Base-by-base conservation (phyloP, 192 early-diverging fungal species). In the Dispira simplex region DNA sequence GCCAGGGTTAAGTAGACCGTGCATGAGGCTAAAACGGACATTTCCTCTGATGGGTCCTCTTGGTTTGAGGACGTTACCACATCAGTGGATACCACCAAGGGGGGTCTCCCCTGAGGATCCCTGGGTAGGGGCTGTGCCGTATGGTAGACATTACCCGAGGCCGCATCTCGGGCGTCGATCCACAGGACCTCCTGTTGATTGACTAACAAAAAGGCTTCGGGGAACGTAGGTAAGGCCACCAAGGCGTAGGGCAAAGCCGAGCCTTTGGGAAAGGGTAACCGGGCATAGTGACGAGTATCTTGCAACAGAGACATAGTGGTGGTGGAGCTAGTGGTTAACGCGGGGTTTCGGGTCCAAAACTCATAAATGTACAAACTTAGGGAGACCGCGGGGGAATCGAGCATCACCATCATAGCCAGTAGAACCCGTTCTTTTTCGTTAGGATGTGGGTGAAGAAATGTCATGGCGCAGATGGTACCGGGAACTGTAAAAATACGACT, bases 291-390 rank as follows among this genome's bases (percentile, higher is more conserved):
- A 3, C 58, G 58, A 13, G 58, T 60, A 13, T 44, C 3, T 21
- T 60, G 32, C 8, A 60, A 44, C 10, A 60, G 16, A 8, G 55
- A 27, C 21, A 20, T 39, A 39, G 55, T 14, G 4, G 3, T 14
- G 25, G 55, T 57, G 26, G n/a, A 57, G 21, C 55, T 20, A 13
- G 55, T 4, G 21, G 13, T 4, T 5, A 14, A 20, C 5, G 55
- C 3, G 25, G n/a, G 10, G 3, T 25, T 20, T 20, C 20, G 25
- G 16, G 13, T 27, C 58, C 58, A 60, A 21, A 60, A 60, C 39
- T 60, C 58, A 27, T 60, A 60, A 21, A 60, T 60, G 58, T 60
- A 43, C 10, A 60, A 10, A 43, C 58, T 60, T 14, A 60, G 14
- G 14, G 58, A 18, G 14, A 44, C 18, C 13, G 43, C 8, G 11